Evolutionary conservation across 225 moss, liverwort and hornwort species (phyloP).

Genomic region (Polytrichum formosum): DNA sequence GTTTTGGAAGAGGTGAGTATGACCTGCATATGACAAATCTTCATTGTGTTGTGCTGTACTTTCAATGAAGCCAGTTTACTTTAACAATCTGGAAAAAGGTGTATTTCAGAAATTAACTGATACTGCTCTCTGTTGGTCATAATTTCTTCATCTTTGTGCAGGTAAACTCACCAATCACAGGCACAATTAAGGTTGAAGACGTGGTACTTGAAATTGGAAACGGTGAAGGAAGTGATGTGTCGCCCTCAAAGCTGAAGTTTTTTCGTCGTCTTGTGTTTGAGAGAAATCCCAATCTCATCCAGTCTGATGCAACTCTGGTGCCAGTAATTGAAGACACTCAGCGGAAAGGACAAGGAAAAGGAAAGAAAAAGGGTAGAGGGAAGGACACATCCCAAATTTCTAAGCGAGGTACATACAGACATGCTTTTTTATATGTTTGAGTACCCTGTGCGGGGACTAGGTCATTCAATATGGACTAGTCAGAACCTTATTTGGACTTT

Average conservation of each 20-base stretch:
- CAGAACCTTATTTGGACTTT: too few relatives aligned
- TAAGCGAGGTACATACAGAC: conserved; percentile 27
- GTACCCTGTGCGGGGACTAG: too few relatives aligned
- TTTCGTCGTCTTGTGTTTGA: conserved; percentile 85
- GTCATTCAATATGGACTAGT: too few relatives aligned
- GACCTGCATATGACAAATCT: too few relatives aligned
- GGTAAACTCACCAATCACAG: conserved; percentile 80
- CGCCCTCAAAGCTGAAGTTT: conserved; percentile 32
- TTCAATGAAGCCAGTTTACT: too few relatives aligned
- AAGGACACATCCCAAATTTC: conserved; percentile 33
- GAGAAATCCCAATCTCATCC: conserved; percentile 86
- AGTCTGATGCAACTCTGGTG: conserved; percentile 84
- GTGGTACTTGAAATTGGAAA: conserved; percentile 61
- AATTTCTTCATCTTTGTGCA: conserved; percentile 23
- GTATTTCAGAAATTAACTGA: too few relatives aligned
- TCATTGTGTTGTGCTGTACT: too few relatives aligned
- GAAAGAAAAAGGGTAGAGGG: conserved; percentile 60
- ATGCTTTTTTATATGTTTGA: too few relatives aligned
- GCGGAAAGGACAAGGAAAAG: conserved; percentile 22
- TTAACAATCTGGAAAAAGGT: too few relatives aligned
- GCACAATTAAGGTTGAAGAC: conserved; percentile 82
- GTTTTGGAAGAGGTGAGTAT: conserved; percentile 71
- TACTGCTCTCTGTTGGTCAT: too few relatives aligned
- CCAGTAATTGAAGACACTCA: conserved; percentile 32
- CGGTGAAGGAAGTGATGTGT: conserved; percentile 27